Evolutionary conservation across 768 basidiomycete species (phyloP), one percentile per base, ranked within the genome.

Genomic region (Psilocybe tampanensis): DNA sequence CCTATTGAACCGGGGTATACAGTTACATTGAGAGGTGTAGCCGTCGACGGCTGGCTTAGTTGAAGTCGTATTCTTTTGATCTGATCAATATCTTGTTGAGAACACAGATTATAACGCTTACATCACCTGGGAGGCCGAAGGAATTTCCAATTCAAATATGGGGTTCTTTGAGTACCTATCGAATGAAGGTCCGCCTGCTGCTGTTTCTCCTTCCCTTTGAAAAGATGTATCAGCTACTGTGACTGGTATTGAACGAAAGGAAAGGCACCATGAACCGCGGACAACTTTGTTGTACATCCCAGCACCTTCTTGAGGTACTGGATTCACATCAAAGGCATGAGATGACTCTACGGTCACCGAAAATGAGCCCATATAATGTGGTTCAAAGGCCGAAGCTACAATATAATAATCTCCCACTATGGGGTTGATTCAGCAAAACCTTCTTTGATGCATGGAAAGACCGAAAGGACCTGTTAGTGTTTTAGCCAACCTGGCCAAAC

Each of bases 361-460:
- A 71, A 86, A 96, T 8, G 79, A 60, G 2, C 92, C 92, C 3
- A 78, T 76, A 55, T 90, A 83, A 12, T 73, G 74, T 1, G 93
- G 87, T 58, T 92, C 88, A 67, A 95, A 97, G 0, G 92, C 80
- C 0, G 96, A 98, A 8, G 92, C 77, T n/a, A 94, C 79, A 21
- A 97, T 60, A 0, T 89, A 94, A 64, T 94, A 97, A 47, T 86
- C 81, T 0, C 94, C 95, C 49, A 80, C 90, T 91, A 61, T 3
- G 11, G n/a, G 17, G n/a, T 42, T 17, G 21, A 45, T 43, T 36
- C 21, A 19, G 41, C n/a, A 64, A 24, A 15, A 54, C 52, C 23
- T 13, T 19, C 48, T 43, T 36, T 4, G 36, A 22, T 24, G 41
- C 43, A 19, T 36, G 44, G 22, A n/a, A 15, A 26, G 47, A 17